phyloP scores from a whole-genome alignment of 352 stramenopile species.

The Phytophthora cactorum region DNA sequence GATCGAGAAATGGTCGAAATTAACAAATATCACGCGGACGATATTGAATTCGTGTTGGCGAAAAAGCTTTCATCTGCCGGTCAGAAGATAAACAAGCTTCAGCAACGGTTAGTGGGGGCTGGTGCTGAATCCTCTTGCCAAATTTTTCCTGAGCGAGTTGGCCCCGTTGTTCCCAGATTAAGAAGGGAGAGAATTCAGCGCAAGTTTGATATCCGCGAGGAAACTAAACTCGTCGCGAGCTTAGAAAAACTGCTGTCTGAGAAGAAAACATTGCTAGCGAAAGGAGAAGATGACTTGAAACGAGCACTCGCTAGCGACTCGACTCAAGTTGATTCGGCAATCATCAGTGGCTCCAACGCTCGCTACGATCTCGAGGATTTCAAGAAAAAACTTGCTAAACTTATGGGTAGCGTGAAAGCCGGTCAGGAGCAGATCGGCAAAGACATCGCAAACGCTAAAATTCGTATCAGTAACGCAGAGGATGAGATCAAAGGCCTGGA shows the following conservation, averaged over 20 bases:
- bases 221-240: constrained; percentile 55
- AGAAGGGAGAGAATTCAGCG: constrained; percentile 61
- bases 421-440: constrained; percentile 62
- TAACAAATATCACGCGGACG: constrained; percentile 60
- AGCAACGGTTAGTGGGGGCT: constrained; percentile 64
- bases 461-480: constrained; percentile 69
- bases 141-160: constrained; percentile 69
- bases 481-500: constrained; percentile 77
- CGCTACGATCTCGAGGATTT: constrained; percentile 82
- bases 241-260: constrained; percentile 63
- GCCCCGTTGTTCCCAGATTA: constrained; percentile 65
- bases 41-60: constrained; percentile 68
- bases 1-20: constrained; percentile 54
- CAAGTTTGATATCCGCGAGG: constrained; percentile 64
- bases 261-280: constrained; percentile 59
- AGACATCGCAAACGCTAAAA: constrained; percentile 68
- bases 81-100: constrained; percentile 50
- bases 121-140: constrained; percentile 68
- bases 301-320: constrained; percentile 69
- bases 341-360: constrained; percentile 60
- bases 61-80: constrained; percentile 51
- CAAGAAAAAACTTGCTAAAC: constrained; percentile 73
- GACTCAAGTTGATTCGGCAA: constrained; percentile 64
- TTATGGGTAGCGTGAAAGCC: constrained; percentile 68
- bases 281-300: constrained; percentile 74